Percentiles rank a stretch among this genome's conserved stretches.
These are phyloP conservation scores for Blastobotrys petasosporus DNA, from an alignment of 1,139 yeast species.

Conservation along the genomic window DNA sequence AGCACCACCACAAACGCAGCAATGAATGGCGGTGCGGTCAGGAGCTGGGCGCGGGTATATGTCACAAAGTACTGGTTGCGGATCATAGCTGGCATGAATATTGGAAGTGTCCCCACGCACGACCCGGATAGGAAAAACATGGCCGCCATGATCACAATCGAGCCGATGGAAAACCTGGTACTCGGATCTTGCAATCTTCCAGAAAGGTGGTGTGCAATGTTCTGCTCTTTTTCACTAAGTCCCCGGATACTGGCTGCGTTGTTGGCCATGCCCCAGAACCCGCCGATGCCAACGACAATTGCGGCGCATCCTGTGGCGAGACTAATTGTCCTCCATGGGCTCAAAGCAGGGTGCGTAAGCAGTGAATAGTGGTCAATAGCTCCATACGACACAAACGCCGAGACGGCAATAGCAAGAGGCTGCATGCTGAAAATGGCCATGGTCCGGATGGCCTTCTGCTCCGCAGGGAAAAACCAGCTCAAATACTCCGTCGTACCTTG, in stretches of 20 bases:
- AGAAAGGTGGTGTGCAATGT: constrained; percentile 2
- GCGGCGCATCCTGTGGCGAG: constrained; percentile 1
- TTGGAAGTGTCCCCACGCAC: not conserved
- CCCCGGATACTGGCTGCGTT: not conserved
- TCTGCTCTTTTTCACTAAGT: not conserved
- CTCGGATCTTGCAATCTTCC: constrained; percentile 8
- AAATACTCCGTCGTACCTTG: constrained; percentile 3
- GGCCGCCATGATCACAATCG: not conserved
- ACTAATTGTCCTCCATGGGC: constrained; percentile 6
- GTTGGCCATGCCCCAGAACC: constrained; percentile 1
- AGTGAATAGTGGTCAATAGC: not conserved
- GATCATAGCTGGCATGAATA: constrained; percentile 4
- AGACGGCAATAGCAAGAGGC: constrained; percentile 1
- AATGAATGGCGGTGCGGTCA: constrained; percentile 2
- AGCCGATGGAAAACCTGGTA: constrained; percentile 4
- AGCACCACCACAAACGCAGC: not conserved
- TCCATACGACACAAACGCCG: constrained; percentile 1
- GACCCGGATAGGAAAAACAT: not conserved
- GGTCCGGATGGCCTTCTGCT: not conserved
- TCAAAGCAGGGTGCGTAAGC: not conserved
- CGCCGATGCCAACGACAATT: constrained; percentile 4
- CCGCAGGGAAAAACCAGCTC: not conserved
- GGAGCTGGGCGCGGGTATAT: not conserved
- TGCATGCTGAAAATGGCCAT: not conserved
- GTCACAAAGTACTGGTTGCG: not conserved